Evolutionary conservation across 345 rosid genomes (phyloP), one percentile per base, ranked within the genome.

Genomic region (Psidium guajava): DNA sequence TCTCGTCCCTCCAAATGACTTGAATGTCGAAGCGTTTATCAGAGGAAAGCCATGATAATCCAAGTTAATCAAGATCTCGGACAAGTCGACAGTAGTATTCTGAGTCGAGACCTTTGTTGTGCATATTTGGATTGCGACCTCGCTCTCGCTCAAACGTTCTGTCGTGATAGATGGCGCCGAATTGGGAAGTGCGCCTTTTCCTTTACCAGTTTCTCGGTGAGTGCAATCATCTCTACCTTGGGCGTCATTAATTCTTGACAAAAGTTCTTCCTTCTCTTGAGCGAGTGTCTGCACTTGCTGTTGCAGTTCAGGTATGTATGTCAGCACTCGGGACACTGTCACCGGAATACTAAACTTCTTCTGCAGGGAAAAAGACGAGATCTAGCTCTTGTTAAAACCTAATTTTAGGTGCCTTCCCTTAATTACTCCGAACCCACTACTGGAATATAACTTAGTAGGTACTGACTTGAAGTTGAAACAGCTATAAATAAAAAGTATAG

Each of bases 21-120:
- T 88, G 14, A 93, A 92, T 54, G 93, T 93, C 84, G 95, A 94
- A 83, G 92, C 87, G 51, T 90, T 93, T 14, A 91, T 47, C 11
- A 92, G 88, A 74, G 73, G 36, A 80, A 92, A 84, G 0, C 94
- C 96, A 27, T 89, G 89, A 61, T 88, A 88, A 85, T 93, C 92
- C 59, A 95, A 83, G 54, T 81, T 84, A 69, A 82, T 83, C 92
- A 95, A 74, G 54, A 92, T 87, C 74, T 89, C 84, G 10, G 97
- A 91, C 69, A 93, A 85, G 49, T 89, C 87, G 55, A 50, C 69
- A 22, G 58, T 16, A 54, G 58, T 25, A 24, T 20, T 28, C 81
- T 75, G 82, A 16, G 83, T 54, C 27, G 36, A 82, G 10, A 16
- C 20, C 80, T 57, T 84, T 16, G 21, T 25, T 24, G 88, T 84